Base-by-base conservation (phyloP, 2,329 filamentous ascomycete genomes). In the Cercospora janseana region DNA sequence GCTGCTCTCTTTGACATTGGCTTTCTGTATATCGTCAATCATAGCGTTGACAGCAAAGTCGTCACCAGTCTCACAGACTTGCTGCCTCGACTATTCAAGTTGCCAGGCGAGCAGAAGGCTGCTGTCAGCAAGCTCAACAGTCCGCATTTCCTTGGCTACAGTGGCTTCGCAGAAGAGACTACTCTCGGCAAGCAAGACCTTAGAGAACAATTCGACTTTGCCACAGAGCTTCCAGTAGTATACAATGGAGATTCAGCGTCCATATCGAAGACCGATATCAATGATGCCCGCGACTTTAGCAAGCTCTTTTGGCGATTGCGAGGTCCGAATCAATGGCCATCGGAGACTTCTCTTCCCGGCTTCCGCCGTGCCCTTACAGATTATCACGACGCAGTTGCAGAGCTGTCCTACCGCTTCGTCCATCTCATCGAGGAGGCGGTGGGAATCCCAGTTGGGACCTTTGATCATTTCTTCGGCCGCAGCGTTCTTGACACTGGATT, bases 61-160 rank as follows among this genome's bases (percentile, higher is more conserved):
- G 70, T 75, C 15, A 52, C 63, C 2, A 63, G 66, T n/a, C 62
- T 80, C 6, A 65, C 72, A 1, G 49, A 62, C 6, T 60, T 64
- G 6, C 63, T 79, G 2, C 76, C 76, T 1, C 29, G 16, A 0
- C 66, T 79, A 4, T 80, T 80, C 54, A 59, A 63, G 1, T 64
- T 79, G 1, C 56, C 70, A 0, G 42, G 58, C 1, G 54, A 59
- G 2, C 61, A 65, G 4, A 80, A 79, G 49, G 60, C 62, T 0
- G 57, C 58, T 1, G 62, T 78, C 7, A 73, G 72, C 0, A 67
- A 79, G 13, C 64, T 71, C 20, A 77, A 80, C 20, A 82, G 78
- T 1, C 79, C 80, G 7, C 80, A 82, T 60, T 82, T 84, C 49
- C 67, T 84, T 2, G 81, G 81, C 0, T 83, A 82, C 60, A 80